A percentile compares a stretch with the other conserved stretches of the same genome.
These are phyloP conservation scores for Coemansia sp. DNA, from an alignment of 192 early-diverging fungal species.

Conservation along the genomic window DNA sequence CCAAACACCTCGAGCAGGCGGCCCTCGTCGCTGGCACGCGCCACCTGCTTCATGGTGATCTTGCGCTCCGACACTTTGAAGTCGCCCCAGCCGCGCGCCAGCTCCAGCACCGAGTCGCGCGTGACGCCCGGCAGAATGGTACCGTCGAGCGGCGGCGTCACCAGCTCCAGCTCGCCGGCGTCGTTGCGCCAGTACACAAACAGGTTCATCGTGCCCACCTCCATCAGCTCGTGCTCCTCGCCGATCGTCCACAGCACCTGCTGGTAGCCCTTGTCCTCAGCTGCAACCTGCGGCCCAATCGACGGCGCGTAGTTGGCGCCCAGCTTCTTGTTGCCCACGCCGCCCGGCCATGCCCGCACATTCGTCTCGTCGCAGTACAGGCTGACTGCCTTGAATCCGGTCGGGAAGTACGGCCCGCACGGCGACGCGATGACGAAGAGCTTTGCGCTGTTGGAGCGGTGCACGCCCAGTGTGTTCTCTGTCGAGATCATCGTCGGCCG, in stretches of 20 bases:
- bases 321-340: slow-evolving; percentile 89
- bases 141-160: slow-evolving; percentile 90
- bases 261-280: slow-evolving; percentile 83
- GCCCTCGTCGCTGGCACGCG: slow-evolving; percentile 70
- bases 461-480: slow-evolving; percentile 80
- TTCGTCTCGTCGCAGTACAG: slow-evolving; percentile 81
- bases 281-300: slow-evolving; percentile 74
- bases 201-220: slow-evolving; percentile 98
- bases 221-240: slow-evolving; percentile 77
- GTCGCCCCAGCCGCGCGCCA: slow-evolving; percentile 78
- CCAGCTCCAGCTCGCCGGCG: slow-evolving; percentile 75
- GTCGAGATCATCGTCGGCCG: slow-evolving; percentile 93
- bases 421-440: slow-evolving; percentile 89
- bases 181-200: slow-evolving; percentile 88
- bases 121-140: slow-evolving; percentile 95
- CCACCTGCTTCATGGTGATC: slow-evolving; percentile 77
- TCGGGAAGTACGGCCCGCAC: slow-evolving; percentile 94
- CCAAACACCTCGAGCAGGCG: slow-evolving; percentile 93
- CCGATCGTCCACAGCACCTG: slow-evolving; percentile 97
- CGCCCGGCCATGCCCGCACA: slow-evolving; percentile 93
- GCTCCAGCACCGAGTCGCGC: slow-evolving; percentile 82
- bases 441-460: slow-evolving; percentile 71
- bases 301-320: slow-evolving; percentile 63
- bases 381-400: slow-evolving; percentile 85
- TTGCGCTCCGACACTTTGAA: slow-evolving; percentile 84